Percentiles rank a stretch among this genome's conserved stretches.
Conservation (phyloP, 306 rosid genomes). For the Pyrus betulifolia region DNA sequence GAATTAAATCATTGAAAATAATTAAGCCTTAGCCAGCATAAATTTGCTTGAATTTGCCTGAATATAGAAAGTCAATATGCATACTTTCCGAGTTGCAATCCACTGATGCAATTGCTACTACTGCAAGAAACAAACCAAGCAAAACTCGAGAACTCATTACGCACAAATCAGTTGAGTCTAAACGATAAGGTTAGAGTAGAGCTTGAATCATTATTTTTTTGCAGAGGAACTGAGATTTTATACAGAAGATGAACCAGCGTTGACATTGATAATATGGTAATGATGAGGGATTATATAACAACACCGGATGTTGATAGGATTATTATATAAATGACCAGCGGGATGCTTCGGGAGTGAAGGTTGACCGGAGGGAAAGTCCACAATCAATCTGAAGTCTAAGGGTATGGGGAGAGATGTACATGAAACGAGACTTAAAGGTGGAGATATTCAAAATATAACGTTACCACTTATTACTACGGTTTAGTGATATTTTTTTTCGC, state of each 20-base stretch:
- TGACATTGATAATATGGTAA: too few species aligned
- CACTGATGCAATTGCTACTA: slow-evolving; percentile 16
- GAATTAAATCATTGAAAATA: background rate
- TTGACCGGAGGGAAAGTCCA: too few species aligned
- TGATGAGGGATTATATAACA: too few species aligned
- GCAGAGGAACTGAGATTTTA: background rate
- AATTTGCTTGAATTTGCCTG: background rate
- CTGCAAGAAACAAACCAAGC: slow-evolving; percentile 4
- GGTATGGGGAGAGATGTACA: too few species aligned
- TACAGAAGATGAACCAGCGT: background rate
- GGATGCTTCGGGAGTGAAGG: too few species aligned
- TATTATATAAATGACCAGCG: too few species aligned
- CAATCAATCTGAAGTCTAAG: too few species aligned
- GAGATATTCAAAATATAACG: too few species aligned
- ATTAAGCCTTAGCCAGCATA: background rate
- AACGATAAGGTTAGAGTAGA: background rate
- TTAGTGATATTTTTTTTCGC: too few species aligned
- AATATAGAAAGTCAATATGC: background rate
- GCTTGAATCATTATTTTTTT: background rate
- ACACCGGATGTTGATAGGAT: too few species aligned
- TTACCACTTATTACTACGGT: too few species aligned
- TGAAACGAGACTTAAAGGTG: too few species aligned
- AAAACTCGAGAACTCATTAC: slow-evolving; percentile 1
- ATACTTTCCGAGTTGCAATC: slow-evolving; percentile 11
- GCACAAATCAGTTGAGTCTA: background rate